Percentiles rank a stretch among this genome's conserved stretches.
Evolutionary conservation across 2,329 filamentous ascomycete species (phyloP).

Genomic region (Talaromyces sp.): DNA sequence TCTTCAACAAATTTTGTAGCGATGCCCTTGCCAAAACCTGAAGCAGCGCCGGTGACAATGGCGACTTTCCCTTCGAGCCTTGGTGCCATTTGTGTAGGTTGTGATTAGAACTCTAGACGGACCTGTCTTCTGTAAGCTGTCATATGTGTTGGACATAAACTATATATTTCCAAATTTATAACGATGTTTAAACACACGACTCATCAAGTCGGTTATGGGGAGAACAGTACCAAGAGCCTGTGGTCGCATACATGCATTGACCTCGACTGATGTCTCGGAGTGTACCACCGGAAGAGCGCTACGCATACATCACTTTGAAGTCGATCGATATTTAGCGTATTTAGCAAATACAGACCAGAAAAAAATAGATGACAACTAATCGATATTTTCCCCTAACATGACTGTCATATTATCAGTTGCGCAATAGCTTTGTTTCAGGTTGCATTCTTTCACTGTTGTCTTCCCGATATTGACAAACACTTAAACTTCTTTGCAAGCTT

Average conservation of each 20-base stretch:
- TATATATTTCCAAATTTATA: neutral
- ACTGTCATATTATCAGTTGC: too few species aligned
- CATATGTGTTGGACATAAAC: neutral
- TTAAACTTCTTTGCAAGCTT: neutral
- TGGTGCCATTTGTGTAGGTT: slow-evolving; percentile 18
- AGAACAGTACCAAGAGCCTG: neutral
- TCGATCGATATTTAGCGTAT: neutral
- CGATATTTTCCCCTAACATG: neutral
- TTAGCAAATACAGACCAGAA: too few species aligned
- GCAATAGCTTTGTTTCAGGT: neutral
- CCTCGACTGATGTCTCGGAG: neutral
- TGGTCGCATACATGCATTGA: neutral
- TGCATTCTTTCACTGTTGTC: neutral
- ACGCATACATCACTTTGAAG: neutral
- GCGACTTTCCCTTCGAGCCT: slow-evolving; percentile 40
- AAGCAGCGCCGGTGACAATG: slow-evolving; percentile 40
- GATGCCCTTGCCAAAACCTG: slow-evolving; percentile 37
- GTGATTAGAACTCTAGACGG: neutral
- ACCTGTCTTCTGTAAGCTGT: neutral
- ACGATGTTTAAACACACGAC: neutral
- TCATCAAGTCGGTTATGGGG: neutral
- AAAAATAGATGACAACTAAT: neutral
- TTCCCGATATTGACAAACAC: neutral
- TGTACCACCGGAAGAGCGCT: slow-evolving; percentile 4
- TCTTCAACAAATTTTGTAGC: slow-evolving; percentile 35